Evolutionary conservation across 1,139 yeast genomes (phyloP), one percentile per base, ranked within the genome.

Genomic region (Nakaseomyces kungkrabaensis): DNA sequence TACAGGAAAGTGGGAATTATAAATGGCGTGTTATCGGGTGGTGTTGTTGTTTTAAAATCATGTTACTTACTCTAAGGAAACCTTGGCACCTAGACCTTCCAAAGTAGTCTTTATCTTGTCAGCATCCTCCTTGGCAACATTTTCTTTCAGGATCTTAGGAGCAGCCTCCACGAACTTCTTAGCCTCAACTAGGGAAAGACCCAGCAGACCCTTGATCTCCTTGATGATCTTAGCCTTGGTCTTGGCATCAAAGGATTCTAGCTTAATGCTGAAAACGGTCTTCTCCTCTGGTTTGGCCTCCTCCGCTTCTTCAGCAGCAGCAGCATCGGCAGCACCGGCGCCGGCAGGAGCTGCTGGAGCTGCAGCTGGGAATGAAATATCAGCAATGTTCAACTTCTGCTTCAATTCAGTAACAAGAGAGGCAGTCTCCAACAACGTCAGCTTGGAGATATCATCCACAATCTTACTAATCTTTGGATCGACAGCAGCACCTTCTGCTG

Each of bases 111-210:
- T 92, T 69, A 92, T 86, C 78, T 79, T 79, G 56, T 79, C 85
- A 54, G 85, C 85, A 61, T 81, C 86, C 63, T 80, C 85, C 70
- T 80, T 80, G 55, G 83, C 79, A 50, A 80, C 82, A 57, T 80
- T 80, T 51, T 81, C 86, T 58, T 70, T 70, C 51, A 71, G 77
- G 46, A 86, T 76, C 77, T 92, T 92, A 61, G 99, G 99, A 55
- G 98, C 97, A 63, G 90, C 74, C 74, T 92, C 99, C 53, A 94
- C 99, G 60, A 92, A 87, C 75, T 92, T 92, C 81, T 92, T 94
- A 55, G 97, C 87, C 68, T 92, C 98, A 54, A 92, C 98, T 60
- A 92, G 78, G 17, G 96, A 88, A 65, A 92, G 77, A 8, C 97
- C 97, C 65, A 92, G 77, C 68, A 92, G 75, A 55, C 85, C 78